Evolutionary conservation across 23 red algal genomes (phyloP), one percentile per base, ranked within the genome.

Genomic region (Agarophyton chilense): DNA sequence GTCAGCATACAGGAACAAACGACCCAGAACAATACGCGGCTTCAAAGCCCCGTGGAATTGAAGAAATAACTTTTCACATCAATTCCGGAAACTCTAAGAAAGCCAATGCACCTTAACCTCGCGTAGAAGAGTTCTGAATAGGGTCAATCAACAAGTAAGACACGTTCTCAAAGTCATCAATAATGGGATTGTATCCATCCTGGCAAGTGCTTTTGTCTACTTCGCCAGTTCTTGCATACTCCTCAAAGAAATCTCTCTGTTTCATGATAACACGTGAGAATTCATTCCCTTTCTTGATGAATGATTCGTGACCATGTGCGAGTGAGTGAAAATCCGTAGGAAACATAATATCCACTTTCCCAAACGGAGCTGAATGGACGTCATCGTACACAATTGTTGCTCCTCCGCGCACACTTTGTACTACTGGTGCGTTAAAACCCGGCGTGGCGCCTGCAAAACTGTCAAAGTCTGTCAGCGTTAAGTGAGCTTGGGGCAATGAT

Each of bases 131-230:
- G 8, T 47, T 74, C 47, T 43, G 4, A 47, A 4, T 35, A 29
- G 16, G 36, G 21, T 94, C 81, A 6, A 70, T 74, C 41, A 78
- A 21, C 24, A 96, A 78, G 44, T 91, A 81, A 33, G 70, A 52
- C 19, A 87, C 84, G 61, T 96, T 96, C 33, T 35, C 44, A 74
- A 96, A 96, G 56, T 96, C 94, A 52, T 77, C 43, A 49, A 96
- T 28, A 45, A 96, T 74, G 16, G 94, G 94, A 47, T 96, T 90
- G 58, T 91, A 96, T 29, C 94, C 94, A 87, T 92, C 89, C 26
- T 31, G 24, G 38, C 81, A 87, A 6, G 77, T 81, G 29, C 78
- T 86, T 21, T 44, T 34, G 2, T 53, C 32, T 10, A 82, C 34
- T n/a, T 56, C 80, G 10, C 24, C 29, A 17, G 45, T 71, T 2